These are phyloP conservation scores for Boletus rufocinnamomeus DNA, from an alignment of 768 basidiomycete genomes.

Conservation along the genomic window DNA sequence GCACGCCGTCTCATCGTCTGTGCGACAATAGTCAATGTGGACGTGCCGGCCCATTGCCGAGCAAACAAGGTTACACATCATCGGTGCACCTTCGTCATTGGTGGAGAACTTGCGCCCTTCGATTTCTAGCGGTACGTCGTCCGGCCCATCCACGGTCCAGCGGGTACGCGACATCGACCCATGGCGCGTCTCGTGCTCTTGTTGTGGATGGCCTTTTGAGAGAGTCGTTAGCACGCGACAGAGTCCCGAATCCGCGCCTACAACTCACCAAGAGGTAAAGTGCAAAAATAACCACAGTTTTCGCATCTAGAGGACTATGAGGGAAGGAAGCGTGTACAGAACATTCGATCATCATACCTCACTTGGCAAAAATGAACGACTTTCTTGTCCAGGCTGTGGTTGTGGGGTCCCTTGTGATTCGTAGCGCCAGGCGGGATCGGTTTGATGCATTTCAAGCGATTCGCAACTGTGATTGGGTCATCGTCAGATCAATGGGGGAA, in stretches of 20 bases:
- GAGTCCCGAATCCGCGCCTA: fast-evolving
- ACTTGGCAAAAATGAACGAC: constrained; percentile 58
- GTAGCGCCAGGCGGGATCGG: constrained; percentile 44
- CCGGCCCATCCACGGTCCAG: constrained; percentile 58
- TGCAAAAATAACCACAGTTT: constrained; percentile 61
- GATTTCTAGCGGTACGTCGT: constrained; percentile 52
- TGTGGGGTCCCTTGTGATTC: constrained; percentile 50
- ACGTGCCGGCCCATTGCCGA: constrained; percentile 25
- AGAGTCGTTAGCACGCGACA: background rate
- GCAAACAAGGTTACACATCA: constrained; percentile 63
- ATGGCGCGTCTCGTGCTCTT: constrained; percentile 62
- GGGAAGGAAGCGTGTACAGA: background rate
- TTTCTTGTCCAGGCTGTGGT: constrained; percentile 46
- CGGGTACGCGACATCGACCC: constrained; percentile 61
- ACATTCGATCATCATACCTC: constrained; percentile 32
- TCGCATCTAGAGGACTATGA: constrained; percentile 41
- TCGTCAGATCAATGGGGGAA: background rate
- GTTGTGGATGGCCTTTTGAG: constrained; percentile 53
- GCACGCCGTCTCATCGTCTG: too few species aligned
- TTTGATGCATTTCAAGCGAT: constrained; percentile 51
- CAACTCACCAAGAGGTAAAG: constrained; percentile 51
- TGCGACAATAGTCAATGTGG: too few species aligned
- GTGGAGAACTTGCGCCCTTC: constrained; percentile 56
- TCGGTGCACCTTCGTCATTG: constrained; percentile 59
- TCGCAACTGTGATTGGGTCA: constrained; percentile 40